Percentiles rank a stretch among this genome's conserved stretches.
Conservation (phyloP, 345 rosid species). For the Euphorbia tirucalli region DNA sequence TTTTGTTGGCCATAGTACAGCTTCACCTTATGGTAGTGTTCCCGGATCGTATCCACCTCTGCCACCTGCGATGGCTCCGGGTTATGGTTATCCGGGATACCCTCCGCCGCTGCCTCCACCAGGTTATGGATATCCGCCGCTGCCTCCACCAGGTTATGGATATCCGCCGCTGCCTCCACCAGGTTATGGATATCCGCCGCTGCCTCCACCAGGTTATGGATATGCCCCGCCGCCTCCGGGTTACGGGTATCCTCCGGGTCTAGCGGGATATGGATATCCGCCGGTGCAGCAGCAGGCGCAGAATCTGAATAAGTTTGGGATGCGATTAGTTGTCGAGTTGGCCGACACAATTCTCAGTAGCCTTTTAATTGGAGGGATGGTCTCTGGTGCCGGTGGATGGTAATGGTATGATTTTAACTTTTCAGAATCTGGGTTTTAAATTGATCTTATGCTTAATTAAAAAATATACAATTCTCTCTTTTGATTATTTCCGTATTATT, state of each 20-base stretch:
- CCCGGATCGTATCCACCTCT: too few relatives aligned
- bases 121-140: too few relatives aligned
- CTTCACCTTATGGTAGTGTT: slow-evolving; percentile 1
- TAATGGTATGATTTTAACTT: too few relatives aligned
- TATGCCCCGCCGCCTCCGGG: slow-evolving; percentile 36
- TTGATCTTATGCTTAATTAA: too few relatives aligned
- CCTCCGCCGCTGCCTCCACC: too few relatives aligned
- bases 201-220: slow-evolving; percentile 17
- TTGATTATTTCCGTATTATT: too few relatives aligned
- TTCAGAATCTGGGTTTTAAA: too few relatives aligned
- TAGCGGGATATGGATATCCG: slow-evolving; percentile 35
- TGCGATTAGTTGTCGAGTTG: slow-evolving; percentile 73
- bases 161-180: slow-evolving; percentile 31
- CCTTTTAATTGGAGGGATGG: slow-evolving; percentile 62
- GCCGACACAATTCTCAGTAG: slow-evolving; percentile 72
- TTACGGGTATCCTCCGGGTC: slow-evolving; percentile 26
- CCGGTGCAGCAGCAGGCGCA: slow-evolving; percentile 36
- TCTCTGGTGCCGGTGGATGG: slow-evolving; percentile 65
- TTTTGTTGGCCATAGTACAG: slow-evolving; percentile 10
- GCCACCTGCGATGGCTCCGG: too few relatives aligned
- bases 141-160: too few relatives aligned
- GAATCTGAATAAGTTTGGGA: slow-evolving; percentile 51
- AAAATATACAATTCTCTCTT: too few relatives aligned
- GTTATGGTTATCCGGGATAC: too few relatives aligned
- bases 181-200: slow-evolving; percentile 30